These are phyloP conservation scores for Bipolaris cookei DNA, from an alignment of 2,329 filamentous ascomycete species.

Conservation along the genomic window DNA sequence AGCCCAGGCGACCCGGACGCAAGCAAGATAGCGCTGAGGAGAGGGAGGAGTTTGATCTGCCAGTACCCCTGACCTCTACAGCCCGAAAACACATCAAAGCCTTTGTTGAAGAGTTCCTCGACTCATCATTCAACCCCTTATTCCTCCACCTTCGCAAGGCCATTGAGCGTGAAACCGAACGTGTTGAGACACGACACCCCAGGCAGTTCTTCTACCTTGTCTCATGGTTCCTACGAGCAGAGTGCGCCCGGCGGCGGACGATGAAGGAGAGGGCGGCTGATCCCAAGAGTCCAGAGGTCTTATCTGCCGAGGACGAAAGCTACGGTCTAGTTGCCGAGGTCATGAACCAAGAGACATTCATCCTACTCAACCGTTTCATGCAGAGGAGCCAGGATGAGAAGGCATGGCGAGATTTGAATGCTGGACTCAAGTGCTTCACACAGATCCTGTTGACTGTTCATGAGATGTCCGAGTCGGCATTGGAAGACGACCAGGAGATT, in stretches of 20 bases:
- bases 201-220: constrained; percentile 92
- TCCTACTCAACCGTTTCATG: constrained; percentile 83
- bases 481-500: constrained; percentile 96
- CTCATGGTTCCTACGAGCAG: constrained; percentile 90
- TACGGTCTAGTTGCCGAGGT: constrained; percentile 89
- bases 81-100: constrained; percentile 78
- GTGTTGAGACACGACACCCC: constrained; percentile 76
- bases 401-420: constrained; percentile 83
- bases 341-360: constrained; percentile 93
- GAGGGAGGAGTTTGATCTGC: constrained; percentile 73
- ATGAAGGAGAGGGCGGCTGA: constrained; percentile 60
- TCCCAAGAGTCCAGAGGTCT: constrained; percentile 50
- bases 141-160: constrained; percentile 86
- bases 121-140: constrained; percentile 89
- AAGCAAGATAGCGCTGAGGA: constrained; percentile 50
- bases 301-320: constrained; percentile 66
- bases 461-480: constrained; percentile 82
- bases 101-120: constrained; percentile 92
- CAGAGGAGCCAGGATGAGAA: constrained; percentile 80
- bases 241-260: constrained; percentile 70
- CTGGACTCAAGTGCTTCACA: constrained; percentile 91
- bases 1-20: constrained; percentile 64
- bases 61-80: constrained; percentile 70
- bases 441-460: constrained; percentile 92
- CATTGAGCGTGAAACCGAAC: constrained; percentile 85